phyloP scores from a whole-genome alignment of 1,284 basidiomycete species.

The Ustilago sp. region DNA sequence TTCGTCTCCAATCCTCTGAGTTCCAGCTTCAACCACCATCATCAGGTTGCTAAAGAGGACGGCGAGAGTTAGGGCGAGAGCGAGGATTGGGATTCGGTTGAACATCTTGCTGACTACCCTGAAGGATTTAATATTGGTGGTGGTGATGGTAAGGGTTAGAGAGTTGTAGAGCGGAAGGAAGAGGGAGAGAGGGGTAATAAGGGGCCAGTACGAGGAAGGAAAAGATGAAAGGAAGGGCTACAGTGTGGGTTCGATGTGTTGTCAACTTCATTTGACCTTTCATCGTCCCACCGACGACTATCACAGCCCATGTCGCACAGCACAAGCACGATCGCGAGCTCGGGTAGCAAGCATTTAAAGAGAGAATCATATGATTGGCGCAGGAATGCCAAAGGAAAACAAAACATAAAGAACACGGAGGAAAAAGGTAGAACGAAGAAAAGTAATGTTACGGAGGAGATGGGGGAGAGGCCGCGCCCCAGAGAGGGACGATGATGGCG shows the following conservation, averaged over 20 bases:
- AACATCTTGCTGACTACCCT: background rate
- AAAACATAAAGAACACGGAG: background rate
- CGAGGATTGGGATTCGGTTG: background rate
- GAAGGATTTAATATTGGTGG: too few species aligned
- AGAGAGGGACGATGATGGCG: background rate
- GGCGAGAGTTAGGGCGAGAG: background rate
- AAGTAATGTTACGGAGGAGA: background rate
- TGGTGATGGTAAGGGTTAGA: too few species aligned
- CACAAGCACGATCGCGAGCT: background rate
- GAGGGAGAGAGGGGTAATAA: background rate
- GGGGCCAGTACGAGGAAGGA: background rate
- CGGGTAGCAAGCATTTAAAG: background rate
- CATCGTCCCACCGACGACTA: background rate
- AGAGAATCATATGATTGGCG: conserved; percentile 14
- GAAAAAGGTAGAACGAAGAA: background rate
- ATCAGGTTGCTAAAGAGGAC: background rate
- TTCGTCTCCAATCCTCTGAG: conserved; percentile 24
- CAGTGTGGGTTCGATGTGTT: background rate
- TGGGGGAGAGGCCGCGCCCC: background rate
- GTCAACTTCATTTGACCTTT: background rate
- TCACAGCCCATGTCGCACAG: background rate
- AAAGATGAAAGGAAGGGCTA: background rate
- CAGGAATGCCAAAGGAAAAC: conserved; percentile 3
- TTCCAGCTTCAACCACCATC: background rate
- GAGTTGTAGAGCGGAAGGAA: background rate